phyloP scores from a whole-genome alignment of 23 red algal genomes.

The Gracilariopsis chorda region DNA sequence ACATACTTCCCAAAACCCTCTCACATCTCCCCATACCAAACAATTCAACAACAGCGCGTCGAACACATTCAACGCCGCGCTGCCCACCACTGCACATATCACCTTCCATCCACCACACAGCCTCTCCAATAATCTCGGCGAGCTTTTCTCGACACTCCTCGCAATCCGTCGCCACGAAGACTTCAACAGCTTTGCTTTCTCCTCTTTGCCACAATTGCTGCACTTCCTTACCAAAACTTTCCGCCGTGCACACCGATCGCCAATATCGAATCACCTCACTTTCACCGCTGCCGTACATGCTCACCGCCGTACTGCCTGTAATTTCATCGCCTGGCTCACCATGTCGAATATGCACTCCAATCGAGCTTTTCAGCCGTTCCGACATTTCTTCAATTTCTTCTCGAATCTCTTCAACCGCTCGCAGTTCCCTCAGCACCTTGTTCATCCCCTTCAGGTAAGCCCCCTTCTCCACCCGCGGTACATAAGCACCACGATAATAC shows the following conservation, averaged over 20 bases:
- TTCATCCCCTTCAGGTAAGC: constrained; percentile 27
- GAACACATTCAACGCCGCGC: neutral
- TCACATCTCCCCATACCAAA: neutral
- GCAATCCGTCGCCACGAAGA: constrained; percentile 42
- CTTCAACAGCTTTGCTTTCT: neutral
- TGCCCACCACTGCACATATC: neutral
- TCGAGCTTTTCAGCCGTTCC: neutral
- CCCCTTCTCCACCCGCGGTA: neutral
- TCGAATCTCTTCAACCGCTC: neutral
- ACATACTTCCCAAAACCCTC: constrained; percentile 46
- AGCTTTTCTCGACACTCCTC: neutral
- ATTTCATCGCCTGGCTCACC: constrained; percentile 23
- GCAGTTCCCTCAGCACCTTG: constrained; percentile 21
- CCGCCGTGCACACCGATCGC: constrained; percentile 5
- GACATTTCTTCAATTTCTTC: neutral
- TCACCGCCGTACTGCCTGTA: neutral
- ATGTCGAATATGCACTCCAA: constrained; percentile 79
- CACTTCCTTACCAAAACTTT: neutral
- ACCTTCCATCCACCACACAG: constrained; percentile 6
- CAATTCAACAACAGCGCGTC: constrained; percentile 33
- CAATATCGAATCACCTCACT: constrained; percentile 17
- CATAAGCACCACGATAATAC: constrained; percentile 67
- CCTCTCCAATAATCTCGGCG: neutral
- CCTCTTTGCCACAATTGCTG: neutral
- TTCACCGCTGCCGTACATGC: constrained; percentile 32